Evolutionary conservation across 495 filamentous ascomycete genomes (phyloP).

Genomic region (Tetracladium marchalianum): DNA sequence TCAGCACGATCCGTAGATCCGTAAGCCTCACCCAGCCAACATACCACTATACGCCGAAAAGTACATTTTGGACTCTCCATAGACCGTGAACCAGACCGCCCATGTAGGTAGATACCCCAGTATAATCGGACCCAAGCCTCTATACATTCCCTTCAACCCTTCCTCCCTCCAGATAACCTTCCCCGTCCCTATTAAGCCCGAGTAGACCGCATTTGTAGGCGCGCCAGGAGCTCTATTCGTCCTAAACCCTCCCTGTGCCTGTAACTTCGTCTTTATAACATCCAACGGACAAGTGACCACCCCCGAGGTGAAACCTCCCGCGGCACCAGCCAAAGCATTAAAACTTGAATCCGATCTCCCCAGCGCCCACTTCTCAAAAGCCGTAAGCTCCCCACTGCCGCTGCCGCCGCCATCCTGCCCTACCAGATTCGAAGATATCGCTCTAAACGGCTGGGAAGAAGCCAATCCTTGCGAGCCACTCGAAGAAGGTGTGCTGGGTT

Average conservation of each 20-base stretch:
- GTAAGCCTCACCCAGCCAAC: constrained; percentile 18
- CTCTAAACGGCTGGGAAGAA: constrained; percentile 9
- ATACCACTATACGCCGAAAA: constrained; percentile 57
- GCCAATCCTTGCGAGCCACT: constrained; percentile 10
- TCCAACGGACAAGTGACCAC: constrained; percentile 95
- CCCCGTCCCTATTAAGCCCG: constrained; percentile 79
- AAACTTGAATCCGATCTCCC: constrained; percentile 39
- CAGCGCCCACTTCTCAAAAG: constrained; percentile 46
- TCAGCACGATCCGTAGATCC: background rate
- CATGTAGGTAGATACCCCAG: constrained; percentile 94
- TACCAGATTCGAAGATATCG: constrained; percentile 2
- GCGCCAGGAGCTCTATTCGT: constrained; percentile 15
- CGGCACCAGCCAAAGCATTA: constrained; percentile 67
- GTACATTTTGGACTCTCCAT: constrained; percentile 74
- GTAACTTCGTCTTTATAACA: constrained; percentile 97
- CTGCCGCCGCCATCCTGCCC: constrained; percentile 10
- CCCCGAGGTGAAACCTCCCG: constrained; percentile 82
- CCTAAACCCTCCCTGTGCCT: constrained; percentile 81
- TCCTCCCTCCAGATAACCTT: constrained; percentile 77
- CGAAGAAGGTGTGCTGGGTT: constrained; percentile 17
- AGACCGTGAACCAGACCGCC: constrained; percentile 95
- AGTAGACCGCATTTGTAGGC: constrained; percentile 49
- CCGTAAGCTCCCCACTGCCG: constrained; percentile 29
- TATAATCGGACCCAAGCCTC: constrained; percentile 87
- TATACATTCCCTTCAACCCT: constrained; percentile 83